Base-by-base conservation (phyloP, 2,329 filamentous ascomycete genomes). In the Blastomyces parvus region DNA sequence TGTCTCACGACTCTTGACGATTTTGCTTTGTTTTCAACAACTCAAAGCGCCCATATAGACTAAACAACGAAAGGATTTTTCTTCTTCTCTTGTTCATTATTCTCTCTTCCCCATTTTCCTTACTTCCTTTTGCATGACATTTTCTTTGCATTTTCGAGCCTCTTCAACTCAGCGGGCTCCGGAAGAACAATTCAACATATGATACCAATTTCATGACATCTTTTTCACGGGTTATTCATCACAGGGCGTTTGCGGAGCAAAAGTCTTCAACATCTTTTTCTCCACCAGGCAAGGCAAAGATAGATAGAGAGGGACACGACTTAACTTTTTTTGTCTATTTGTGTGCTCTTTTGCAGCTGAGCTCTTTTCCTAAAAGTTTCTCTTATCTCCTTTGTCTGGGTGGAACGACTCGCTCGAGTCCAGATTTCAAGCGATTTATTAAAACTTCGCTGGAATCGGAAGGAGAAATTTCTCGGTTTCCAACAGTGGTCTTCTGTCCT, bases 21-120 rank as follows among this genome's bases (percentile, higher is more conserved):
- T 72, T 75, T 71, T 70, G 74, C 77, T 79, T 79, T 79, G 75
- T 78, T 77, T 77, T 79, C 78, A 79, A 79, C 78, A 79, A 79
- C 75, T 78, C 77, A 78, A 78, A 77, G 77, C 76, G 75, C 70
- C 57, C 57, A 42, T 61, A 64, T 66, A 66, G 64, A 66, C 42
- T 61, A 64, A 69, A 71, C 69, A 68, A 70, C 68, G 68, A 70
- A 70, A 69, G 70, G 70, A 69, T 69, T 65, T 67, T 66, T 27
- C 48, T 38, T 38, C 36, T 38, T 44, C 52, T 55, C 42, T 50
- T 59, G 57, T 62, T 62, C 36, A 46, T 53, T 40, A 55, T 11
- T 36, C 11, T n/a, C 30, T 55, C 46, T 59, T 44, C 17, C 46
- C 53, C 33, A 40, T 48, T 42, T 40, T 36, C 25, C 44, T 38